Conservation (phyloP, 352 stramenopile species). For the Aphanomyces astaci region DNA sequence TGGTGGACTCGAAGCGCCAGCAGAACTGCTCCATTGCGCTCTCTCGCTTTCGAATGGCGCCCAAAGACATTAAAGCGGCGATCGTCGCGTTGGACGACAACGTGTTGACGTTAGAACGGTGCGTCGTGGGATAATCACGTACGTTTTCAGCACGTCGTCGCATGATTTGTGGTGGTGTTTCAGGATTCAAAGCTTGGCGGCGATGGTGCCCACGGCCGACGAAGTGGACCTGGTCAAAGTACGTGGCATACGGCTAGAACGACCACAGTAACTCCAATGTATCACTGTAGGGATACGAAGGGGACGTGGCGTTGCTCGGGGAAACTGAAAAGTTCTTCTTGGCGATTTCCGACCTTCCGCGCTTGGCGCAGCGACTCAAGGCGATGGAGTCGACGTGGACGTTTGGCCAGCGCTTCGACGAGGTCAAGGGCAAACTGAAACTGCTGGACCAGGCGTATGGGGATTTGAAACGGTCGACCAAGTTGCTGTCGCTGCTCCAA, state of each 20-base stretch:
- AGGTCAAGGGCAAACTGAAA: constrained; percentile 35
- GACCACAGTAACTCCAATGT: constrained; percentile 32
- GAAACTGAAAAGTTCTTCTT: constrained; percentile 86
- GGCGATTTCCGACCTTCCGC: constrained; percentile 73
- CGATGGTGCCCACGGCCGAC: constrained; percentile 23
- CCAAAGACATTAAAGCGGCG: constrained; percentile 22
- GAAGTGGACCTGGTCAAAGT: constrained; percentile 26
- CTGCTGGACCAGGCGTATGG: constrained; percentile 47
- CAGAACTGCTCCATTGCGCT: constrained; percentile 35
- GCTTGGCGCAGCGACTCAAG: constrained; percentile 81
- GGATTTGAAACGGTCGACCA: constrained; percentile 38
- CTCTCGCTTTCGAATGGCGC: constrained; percentile 22
- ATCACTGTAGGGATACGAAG: constrained; percentile 80
- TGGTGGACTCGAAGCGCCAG: constrained; percentile 30
- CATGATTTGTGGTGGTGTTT: too few species aligned
- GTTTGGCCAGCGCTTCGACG: constrained; percentile 69
- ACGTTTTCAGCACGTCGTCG: too few species aligned
- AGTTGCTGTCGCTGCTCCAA: constrained; percentile 22
- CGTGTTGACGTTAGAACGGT: constrained; percentile 24
- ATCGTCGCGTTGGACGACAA: constrained; percentile 26
- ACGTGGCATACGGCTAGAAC: constrained; percentile 30
- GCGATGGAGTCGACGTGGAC: constrained; percentile 78
- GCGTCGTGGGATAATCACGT: too few species aligned
- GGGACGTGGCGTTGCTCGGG: constrained; percentile 72
- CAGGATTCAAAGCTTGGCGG: constrained; percentile 24